Conservation (phyloP, 495 filamentous ascomycete species). For the Penicillium desertorum region DNA sequence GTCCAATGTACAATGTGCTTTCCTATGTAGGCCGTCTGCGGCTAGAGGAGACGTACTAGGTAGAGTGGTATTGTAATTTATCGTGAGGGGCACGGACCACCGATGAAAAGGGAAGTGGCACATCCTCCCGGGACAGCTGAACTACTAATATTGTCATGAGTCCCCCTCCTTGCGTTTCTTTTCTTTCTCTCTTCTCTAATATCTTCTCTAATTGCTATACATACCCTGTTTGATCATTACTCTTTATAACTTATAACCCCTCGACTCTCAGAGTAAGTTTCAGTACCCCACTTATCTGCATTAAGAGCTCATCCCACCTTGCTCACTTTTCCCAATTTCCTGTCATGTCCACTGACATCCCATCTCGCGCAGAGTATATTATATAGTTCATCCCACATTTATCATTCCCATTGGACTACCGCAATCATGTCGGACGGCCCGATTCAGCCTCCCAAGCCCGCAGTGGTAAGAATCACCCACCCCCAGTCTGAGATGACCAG, state of each 20-base stretch:
- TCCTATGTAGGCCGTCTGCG: background rate
- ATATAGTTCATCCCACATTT: background rate
- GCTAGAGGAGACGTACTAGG: background rate
- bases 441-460: conserved; percentile 52
- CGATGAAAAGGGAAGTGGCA: conserved; percentile 7
- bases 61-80: background rate
- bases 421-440: conserved; percentile 65
- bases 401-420: conserved; percentile 13
- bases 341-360: background rate
- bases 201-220: conserved; percentile 1
- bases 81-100: conserved; percentile 5
- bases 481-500: background rate
- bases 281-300: background rate
- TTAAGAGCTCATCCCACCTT: conserved; percentile 1
- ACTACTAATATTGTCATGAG: conserved; percentile 5
- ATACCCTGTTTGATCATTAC: background rate
- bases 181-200: background rate
- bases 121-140: background rate
- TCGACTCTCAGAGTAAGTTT: background rate
- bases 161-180: background rate
- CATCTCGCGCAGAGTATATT: conserved; percentile 3
- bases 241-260: background rate
- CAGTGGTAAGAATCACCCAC: conserved; percentile 56
- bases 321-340: conserved; percentile 1
- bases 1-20: background rate